Conservation (phyloP, 768 basidiomycete genomes). For the Neoboletus brunneissimus region DNA sequence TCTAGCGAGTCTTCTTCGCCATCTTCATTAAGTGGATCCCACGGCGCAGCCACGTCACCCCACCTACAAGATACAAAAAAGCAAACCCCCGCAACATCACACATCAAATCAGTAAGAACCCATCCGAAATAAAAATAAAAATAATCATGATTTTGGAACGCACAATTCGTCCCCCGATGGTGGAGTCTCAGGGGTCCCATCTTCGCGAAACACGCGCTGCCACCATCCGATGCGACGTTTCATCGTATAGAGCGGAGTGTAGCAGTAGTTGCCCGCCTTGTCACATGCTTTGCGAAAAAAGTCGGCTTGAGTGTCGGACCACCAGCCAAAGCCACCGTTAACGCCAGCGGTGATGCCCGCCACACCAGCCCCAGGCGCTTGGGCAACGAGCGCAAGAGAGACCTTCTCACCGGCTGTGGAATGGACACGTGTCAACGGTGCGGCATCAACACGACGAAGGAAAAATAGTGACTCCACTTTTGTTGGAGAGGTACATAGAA, state of each 20-base stretch:
- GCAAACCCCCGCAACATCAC: no score
- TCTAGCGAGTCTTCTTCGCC: slow-evolving; percentile 19
- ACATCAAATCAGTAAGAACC: not conserved
- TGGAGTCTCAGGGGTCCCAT: not conserved
- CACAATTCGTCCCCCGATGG: slow-evolving; percentile 9
- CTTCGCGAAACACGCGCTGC: slow-evolving; percentile 6
- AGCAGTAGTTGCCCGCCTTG: slow-evolving; percentile 20
- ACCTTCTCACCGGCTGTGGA: slow-evolving; percentile 23
- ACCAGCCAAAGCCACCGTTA: slow-evolving; percentile 17
- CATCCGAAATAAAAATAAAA: no score
- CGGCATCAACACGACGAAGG: not conserved
- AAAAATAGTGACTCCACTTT: slow-evolving; percentile 2
- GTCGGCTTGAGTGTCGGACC: slow-evolving; percentile 16
- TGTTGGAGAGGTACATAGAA: slow-evolving; percentile 34
- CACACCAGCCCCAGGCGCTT: slow-evolving; percentile 9
- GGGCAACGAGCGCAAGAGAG: slow-evolving; percentile 20
- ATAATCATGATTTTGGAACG: slow-evolving; percentile 4
- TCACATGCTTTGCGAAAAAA: slow-evolving; percentile 26
- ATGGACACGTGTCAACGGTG: not conserved
- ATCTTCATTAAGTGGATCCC: slow-evolving; percentile 27
- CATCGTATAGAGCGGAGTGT: slow-evolving; percentile 28
- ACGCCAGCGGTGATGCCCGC: slow-evolving; percentile 16
- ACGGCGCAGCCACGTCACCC: slow-evolving; percentile 18
- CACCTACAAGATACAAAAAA: slow-evolving; percentile 17
- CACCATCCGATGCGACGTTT: slow-evolving; percentile 8